Evolutionary conservation across 2,329 filamentous ascomycete genomes (phyloP).

Genomic region (Lasiodiplodia sp.): DNA sequence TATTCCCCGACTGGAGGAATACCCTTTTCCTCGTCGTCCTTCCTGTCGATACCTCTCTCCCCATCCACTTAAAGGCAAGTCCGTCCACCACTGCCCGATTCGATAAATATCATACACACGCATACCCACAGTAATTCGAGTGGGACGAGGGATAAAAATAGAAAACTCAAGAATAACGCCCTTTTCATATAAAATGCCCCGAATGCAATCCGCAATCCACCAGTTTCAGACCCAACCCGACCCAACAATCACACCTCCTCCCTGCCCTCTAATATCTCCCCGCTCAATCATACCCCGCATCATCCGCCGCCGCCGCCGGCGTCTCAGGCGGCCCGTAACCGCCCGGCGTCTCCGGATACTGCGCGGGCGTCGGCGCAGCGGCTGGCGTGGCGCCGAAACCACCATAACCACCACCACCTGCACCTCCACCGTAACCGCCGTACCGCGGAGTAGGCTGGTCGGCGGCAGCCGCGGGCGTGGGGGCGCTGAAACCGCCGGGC

Average conservation of each 20-base stretch:
- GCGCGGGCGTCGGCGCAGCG: constrained; percentile 67
- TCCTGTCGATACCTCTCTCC: too few relatives aligned
- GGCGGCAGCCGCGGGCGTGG: constrained; percentile 47
- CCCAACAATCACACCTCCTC: too few relatives aligned
- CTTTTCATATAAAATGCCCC: too few relatives aligned
- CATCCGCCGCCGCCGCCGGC: constrained; percentile 56
- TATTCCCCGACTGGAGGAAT: too few relatives aligned
- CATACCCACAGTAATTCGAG: too few relatives aligned
- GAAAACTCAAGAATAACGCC: not conserved
- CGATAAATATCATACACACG: too few relatives aligned
- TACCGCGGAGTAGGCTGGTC: constrained; percentile 34
- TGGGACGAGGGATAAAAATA: not conserved
- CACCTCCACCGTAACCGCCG: constrained; percentile 32
- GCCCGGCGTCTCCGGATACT: constrained; percentile 60
- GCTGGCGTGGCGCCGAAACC: constrained; percentile 49
- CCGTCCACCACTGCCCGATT: too few relatives aligned
- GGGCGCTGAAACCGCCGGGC: constrained; percentile 47
- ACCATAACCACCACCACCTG: constrained; percentile 30
- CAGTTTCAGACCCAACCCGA: too few relatives aligned
- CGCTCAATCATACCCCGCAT: constrained; percentile 50
- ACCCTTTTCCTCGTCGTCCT: too few relatives aligned
- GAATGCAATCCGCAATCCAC: not conserved
- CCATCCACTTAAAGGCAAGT: too few relatives aligned
- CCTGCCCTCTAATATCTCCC: not conserved
- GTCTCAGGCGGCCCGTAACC: constrained; percentile 63